Evolutionary conservation across 441 rosid genomes (phyloP), one percentile per base, ranked within the genome.

Genomic region (Gossypium aridum): DNA sequence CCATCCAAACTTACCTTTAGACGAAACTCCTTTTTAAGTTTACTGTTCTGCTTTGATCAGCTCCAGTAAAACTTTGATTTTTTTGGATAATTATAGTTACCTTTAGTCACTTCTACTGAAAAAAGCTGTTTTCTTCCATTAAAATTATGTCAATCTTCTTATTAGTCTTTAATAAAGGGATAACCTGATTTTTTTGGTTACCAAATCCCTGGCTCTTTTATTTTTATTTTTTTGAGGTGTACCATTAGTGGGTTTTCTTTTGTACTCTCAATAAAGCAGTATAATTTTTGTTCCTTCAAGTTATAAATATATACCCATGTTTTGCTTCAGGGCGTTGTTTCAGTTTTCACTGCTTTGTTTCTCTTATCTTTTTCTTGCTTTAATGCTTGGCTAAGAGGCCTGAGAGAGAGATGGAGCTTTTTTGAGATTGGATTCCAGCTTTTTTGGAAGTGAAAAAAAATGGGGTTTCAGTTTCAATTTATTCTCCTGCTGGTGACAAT

Each of bases 381-480:
- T 73, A 64, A 70, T 70, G 74, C 72, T 57, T 54, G 71, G 43
- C 60, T 67, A 7, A 34, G 78, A 72, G 74, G 62, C 62, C 62
- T 56, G 62, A 23, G 64, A 60, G n/a, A 23, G 55, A 77, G 75
- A 73, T 80, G 79, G 39, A 80, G 60, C 77, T 77, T 81, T 78
- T 79, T 75, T 77, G 31, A 60, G 75, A 51, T 62, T 75, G 75
- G 73, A 39, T 51, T 47, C 54, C 59, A 39, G 54, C 17, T 71
- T 65, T 72, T 64, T 76, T 31, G 37, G 67, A 67, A 23, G 65
- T 39, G 4, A 19, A 7, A 20, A 8, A 34, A 72, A 76, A 89
- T 83, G 86, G 83, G 78, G 82, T 25, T 82, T 79, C 78, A 53
- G 47, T 34, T 82, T 78, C 78, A 49, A 54, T 37, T 78, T 78